These are phyloP conservation scores for Penicillium digitatum DNA, from an alignment of 2,329 filamentous ascomycete genomes.

Conservation along the genomic window DNA sequence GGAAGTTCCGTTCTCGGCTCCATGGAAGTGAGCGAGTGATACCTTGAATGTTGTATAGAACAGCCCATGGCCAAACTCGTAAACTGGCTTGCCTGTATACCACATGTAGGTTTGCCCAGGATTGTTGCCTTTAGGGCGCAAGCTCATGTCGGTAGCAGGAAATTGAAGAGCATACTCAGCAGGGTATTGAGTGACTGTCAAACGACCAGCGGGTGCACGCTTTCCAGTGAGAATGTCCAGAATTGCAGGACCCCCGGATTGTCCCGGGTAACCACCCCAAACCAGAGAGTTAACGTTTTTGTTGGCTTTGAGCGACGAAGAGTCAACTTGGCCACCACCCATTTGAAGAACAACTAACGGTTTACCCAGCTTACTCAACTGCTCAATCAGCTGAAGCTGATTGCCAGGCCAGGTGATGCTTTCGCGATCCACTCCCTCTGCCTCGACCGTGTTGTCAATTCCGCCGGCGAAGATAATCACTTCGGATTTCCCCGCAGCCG, in stretches of 20 bases:
- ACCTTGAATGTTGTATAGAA: conserved; percentile 44
- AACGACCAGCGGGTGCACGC: conserved; percentile 41
- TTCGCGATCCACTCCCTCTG: conserved; percentile 41
- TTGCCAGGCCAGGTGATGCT: conserved; percentile 44
- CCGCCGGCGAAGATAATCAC: conserved; percentile 42
- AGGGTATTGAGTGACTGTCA: conserved; percentile 40
- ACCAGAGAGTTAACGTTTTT: conserved; percentile 41
- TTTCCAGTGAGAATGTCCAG: conserved; percentile 44
- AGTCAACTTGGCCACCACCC: conserved; percentile 46
- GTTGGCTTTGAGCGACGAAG: conserved; percentile 38
- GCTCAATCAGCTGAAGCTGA: conserved; percentile 39
- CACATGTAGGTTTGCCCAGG: conserved; percentile 47
- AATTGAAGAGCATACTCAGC: conserved; percentile 43
- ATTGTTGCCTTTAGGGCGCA: conserved; percentile 37
- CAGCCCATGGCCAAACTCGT: conserved; percentile 43
- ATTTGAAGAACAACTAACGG: conserved; percentile 43
- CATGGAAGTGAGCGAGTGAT: conserved; percentile 1
- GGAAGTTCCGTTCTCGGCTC: not conserved
- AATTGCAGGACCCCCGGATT: conserved; percentile 42
- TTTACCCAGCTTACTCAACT: conserved; percentile 38
- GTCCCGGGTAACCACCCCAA: conserved; percentile 47
- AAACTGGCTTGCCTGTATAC: conserved; percentile 41
- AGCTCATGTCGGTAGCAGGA: conserved; percentile 40
- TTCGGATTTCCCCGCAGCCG: conserved; percentile 36
- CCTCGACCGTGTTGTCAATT: conserved; percentile 43